Evolutionary conservation across 768 basidiomycete genomes (phyloP), one percentile per base, ranked within the genome.

Genomic region (Russula sp.): DNA sequence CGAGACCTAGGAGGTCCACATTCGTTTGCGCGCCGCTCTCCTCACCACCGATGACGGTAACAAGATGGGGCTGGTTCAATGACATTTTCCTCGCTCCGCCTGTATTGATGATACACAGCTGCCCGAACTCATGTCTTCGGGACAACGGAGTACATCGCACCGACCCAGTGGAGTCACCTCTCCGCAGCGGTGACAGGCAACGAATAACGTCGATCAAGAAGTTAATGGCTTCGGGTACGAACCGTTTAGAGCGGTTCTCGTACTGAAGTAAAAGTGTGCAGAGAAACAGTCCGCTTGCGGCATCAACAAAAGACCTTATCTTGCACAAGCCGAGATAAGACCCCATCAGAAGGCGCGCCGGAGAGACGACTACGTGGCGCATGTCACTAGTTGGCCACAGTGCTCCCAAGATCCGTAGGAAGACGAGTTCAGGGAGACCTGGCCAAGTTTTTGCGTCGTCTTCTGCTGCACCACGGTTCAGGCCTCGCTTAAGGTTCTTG

Each of bases 351-450:
- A 98, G 76, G 56, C 93, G 84, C 0, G 94, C 83, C 0, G 94
- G 92, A 0, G 92, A 90, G 22, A 93, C 79, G 52, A 98, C 94
- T 0, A 87, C 84, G 74, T 99, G 95, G 57, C 87, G 88, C 76
- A 96, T 82, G 75, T 99, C 97, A 73, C 93, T 96, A 2, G 94
- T 94, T 3, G 94, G 90, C 95, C 95, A 99, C 40, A 90, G 77
- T 16, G 80, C 76, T 4, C 94, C 94, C 57, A 92, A 82, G 44
- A 94, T 74, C 26, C 94, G 86, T 34, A 98, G 78, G 2, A 99
- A 78, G 0, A 83, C 79, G 22, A 99, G 79, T 73, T 99, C 97
- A 5, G 92, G 76, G 4, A 86, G 74, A 32, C 89, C 88, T 7
- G 97, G 96, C 88, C 92, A 98, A 0, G 93, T 98, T 76, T 84